Evolutionary conservation across 225 moss, liverwort and hornwort species (phyloP), one percentile per base, ranked within the genome.

Genomic region (Climacium dendroides): DNA sequence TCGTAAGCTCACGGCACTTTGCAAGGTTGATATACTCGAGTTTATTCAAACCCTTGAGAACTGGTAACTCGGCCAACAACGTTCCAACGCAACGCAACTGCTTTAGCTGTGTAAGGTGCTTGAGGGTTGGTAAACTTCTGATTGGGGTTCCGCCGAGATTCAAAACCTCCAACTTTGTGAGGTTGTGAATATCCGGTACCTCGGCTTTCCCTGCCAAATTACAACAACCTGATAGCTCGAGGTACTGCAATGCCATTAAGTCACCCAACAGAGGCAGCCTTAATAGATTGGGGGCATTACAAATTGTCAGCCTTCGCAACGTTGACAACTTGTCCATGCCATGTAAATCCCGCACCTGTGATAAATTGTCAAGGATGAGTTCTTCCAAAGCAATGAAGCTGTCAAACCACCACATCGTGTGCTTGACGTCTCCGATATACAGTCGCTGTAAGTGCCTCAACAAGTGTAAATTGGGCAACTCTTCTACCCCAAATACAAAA

Each of bases 191-290:
- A 45, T 72, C 24, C 57, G 16, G 45, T 43, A 72, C 22, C 2
- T 83, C 34, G 12, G 2, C 7, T 5, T 7, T 72, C 2, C 10
- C 71, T 24, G 43, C 15, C 17, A 16, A 43, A 22, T 3, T 32
- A 55, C 83, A 39, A 34, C 43, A 83, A 1, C 7, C 0, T 6
- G 0, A 0, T 7, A 71, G 15, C 1, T 0, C 0, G 4, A 72
- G 45, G 43, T 43, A 32, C 16, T 58, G 58, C 23, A 71, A 43
- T 34, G 58, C 55, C 17, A 45, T 32, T 43, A 83, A 83, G 9
- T 58, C 55, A 83, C 71, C 72, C 7, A 72, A 57, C 10, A 17
- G 11, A 41, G 11, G 32, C 10, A 57, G 16, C 1, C 45, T 11
- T 10, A 58, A 41, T 9, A 83, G 45, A 15, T 48, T 48, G 4